Base-by-base conservation (phyloP, 164 flowering plant species). In the Vitis amurensis region DNA sequence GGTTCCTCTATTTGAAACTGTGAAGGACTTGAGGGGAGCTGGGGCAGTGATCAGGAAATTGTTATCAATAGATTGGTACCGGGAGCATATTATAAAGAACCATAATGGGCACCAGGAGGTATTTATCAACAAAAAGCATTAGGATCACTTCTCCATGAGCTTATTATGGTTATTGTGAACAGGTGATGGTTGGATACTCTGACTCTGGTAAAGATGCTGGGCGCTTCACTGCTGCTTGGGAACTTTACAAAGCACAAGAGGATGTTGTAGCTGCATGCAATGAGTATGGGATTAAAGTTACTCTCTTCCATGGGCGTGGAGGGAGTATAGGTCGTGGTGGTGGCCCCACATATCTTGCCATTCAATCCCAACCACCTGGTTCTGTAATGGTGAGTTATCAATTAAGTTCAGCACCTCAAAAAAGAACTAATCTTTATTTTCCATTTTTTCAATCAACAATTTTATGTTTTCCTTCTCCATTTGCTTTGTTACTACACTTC, bases 171-270 rank as follows among this genome's bases (percentile, higher is more conserved):
- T 52, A 49, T 61, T 57, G 13, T 79, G 68, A 30, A 65, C 85
- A 94, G 98, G 98, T 94, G 31, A 94, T 94, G 97, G 97, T 94
- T 79, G 97, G 98, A 64, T 94, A 94, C 76, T 94, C 97, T 61
- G 98, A 92, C 77, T 91, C 97, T 27, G 97, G 97, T 58, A 94
- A 92, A 86, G 97, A 92, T 84, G 97, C 95, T 68, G 97, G 95
- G 3, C 90, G 98, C 66, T 94, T 94, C 68, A 86, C 97, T 73
- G 98, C 97, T 71, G 98, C 97, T 49, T 94, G 98, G 97, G 98
- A 90, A 75, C 93, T 92, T 19, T 92, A 92, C 81, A 92, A 94
- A 82, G 97, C 97, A 63, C 98, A 94, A 81, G 97, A 90, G 72
- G 90, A 88, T 81, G 97, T 94, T 78, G 95, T 89, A 48, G 97